Conservation (phyloP, 2,329 filamentous ascomycete genomes). For the Scopulariopsis brevicaulis region DNA sequence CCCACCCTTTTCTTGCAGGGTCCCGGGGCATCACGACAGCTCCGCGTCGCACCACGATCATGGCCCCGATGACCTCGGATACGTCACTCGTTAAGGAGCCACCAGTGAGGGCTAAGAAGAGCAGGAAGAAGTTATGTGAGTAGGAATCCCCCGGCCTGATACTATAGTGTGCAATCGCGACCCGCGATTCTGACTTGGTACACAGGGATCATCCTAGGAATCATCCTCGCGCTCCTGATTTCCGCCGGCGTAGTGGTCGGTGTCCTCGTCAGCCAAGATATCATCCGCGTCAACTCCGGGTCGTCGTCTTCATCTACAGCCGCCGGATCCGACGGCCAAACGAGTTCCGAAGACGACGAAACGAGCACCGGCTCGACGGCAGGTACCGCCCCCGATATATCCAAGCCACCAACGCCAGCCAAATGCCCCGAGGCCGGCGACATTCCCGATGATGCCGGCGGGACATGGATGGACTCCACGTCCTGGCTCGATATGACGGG, state of each 20-base stretch:
- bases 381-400: background rate
- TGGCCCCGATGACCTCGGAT: background rate
- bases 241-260: constrained; percentile 4
- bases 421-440: constrained; percentile 35
- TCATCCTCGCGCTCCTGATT: background rate
- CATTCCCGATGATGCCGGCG: constrained; percentile 56
- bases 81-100: background rate
- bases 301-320: background rate
- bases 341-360: background rate
- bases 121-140: background rate
- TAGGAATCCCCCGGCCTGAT: background rate
- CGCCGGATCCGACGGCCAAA: background rate
- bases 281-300: background rate
- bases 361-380: background rate
- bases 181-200: background rate
- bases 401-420: background rate
- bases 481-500: constrained; percentile 82
- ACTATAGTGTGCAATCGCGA: background rate
- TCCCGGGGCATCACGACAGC: background rate
- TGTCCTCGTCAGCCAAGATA: constrained; percentile 5
- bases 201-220: background rate
- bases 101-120: background rate
- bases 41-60: background rate
- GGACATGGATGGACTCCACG: constrained; percentile 76
- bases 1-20: background rate